Percentiles rank a stretch among this genome's conserved stretches.
Conservation (phyloP, 2,329 filamentous ascomycete genomes). For the Aspergillus hortae region DNA sequence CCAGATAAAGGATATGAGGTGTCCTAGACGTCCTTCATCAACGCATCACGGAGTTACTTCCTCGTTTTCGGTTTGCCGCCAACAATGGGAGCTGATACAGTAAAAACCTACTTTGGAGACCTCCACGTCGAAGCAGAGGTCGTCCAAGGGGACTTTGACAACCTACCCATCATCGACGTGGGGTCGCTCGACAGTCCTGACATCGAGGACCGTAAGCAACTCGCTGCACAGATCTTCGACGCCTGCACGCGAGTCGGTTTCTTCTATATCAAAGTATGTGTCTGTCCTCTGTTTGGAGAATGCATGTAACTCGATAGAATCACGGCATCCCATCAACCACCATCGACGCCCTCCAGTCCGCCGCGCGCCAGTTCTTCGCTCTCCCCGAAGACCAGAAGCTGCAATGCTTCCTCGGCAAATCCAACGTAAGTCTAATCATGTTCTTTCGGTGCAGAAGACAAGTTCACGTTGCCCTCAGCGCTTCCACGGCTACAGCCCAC, state of each 20-base stretch:
- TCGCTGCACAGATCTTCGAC: slow-evolving; percentile 40
- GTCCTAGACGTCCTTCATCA: too few relatives aligned
- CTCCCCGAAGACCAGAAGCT: slow-evolving; percentile 41
- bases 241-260: slow-evolving; percentile 42
- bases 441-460: too few relatives aligned
- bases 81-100: not conserved
- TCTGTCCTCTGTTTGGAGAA: too few relatives aligned
- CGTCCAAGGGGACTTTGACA: slow-evolving; percentile 13
- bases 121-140: not conserved
- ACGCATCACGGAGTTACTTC: too few relatives aligned
- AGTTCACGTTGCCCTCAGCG: slow-evolving; percentile 6
- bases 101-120: not conserved
- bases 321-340: slow-evolving; percentile 19
- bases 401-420: slow-evolving; percentile 36
- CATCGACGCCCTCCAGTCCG: slow-evolving; percentile 12
- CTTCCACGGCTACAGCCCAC: slow-evolving; percentile 25
- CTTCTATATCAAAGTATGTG: slow-evolving; percentile 39
- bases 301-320: slow-evolving; percentile 11
- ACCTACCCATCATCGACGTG: slow-evolving; percentile 46
- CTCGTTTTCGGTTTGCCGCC: not conserved
- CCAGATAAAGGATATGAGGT: not conserved
- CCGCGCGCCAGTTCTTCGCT: slow-evolving; percentile 40
- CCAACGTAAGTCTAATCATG: slow-evolving; percentile 9
- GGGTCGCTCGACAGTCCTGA: slow-evolving; percentile 36
- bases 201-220: slow-evolving; percentile 32